phyloP scores from a whole-genome alignment of 495 filamentous ascomycete genomes.

The Hyaloscypha variabilis region DNA sequence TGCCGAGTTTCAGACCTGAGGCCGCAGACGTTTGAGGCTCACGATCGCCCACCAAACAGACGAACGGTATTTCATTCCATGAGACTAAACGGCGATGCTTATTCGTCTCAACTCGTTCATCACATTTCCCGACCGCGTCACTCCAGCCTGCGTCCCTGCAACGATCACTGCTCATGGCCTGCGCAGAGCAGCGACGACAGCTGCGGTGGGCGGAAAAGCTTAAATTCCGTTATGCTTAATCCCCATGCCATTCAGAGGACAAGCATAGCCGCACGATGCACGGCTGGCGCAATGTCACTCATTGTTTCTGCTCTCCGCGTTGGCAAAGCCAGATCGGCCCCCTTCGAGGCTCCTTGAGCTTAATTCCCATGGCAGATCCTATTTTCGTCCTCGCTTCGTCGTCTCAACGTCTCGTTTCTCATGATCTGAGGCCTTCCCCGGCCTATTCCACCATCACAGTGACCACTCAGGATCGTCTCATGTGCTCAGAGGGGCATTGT shows the following conservation, averaged over 20 bases:
- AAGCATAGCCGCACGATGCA: conserved; percentile 7
- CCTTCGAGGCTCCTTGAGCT: conserved; percentile 4
- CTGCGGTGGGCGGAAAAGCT: not conserved
- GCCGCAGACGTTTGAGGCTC: conserved; percentile 12
- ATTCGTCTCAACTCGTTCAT: conserved; percentile 1
- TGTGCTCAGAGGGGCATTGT: not conserved
- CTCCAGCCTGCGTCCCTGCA: not conserved
- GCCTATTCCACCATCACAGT: not conserved
- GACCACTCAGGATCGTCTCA: conserved; percentile 8
- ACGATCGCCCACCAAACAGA: conserved; percentile 15
- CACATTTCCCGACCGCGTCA: conserved; percentile 6
- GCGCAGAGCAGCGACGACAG: not conserved
- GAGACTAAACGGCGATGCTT: conserved; percentile 7
- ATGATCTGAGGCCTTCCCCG: conserved; percentile 1
- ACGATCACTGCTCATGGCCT: not conserved
- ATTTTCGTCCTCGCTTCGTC: conserved; percentile 5
- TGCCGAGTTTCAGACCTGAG: conserved; percentile 22
- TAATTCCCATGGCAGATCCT: conserved; percentile 3
- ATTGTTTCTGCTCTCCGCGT: not conserved
- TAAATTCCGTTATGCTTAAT: conserved; percentile 19
- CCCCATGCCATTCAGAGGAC: conserved; percentile 11
- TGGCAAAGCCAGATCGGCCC: not conserved
- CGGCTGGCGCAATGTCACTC: conserved; percentile 8
- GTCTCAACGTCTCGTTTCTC: conserved; percentile 9
- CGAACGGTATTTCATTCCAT: not conserved